Conservation (phyloP, 129 eudicot species). For the Chrysanthemum lavandulifolium region DNA sequence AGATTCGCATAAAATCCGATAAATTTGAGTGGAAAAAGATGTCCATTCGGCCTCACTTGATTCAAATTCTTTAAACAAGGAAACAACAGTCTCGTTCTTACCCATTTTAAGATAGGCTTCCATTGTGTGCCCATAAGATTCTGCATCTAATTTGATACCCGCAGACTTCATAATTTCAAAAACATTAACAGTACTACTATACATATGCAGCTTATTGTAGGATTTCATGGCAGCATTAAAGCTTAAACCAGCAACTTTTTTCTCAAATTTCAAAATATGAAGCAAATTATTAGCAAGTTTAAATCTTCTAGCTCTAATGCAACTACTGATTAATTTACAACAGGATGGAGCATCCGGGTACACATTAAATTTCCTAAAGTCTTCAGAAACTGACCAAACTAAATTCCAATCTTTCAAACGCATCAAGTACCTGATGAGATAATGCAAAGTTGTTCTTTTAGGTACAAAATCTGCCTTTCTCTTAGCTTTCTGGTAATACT, state of each 20-base stretch:
- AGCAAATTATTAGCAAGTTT: constrained; percentile 56
- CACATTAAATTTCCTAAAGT: constrained; percentile 47
- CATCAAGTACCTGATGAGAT: constrained; percentile 62
- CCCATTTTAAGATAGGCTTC: constrained; percentile 73
- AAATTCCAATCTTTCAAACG: constrained; percentile 57
- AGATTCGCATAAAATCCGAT: constrained; percentile 59
- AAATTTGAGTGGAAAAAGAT: constrained; percentile 41
- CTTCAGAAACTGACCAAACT: constrained; percentile 50
- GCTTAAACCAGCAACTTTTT: constrained; percentile 49
- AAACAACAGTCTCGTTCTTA: constrained; percentile 36
- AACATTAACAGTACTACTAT: constrained; percentile 48
- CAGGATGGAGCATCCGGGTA: constrained; percentile 56
- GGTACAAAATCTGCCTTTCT: constrained; percentile 59
- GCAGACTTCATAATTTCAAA: constrained; percentile 57
- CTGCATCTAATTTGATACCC: constrained; percentile 47
- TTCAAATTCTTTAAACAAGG: constrained; percentile 57
- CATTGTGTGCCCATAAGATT: constrained; percentile 62
- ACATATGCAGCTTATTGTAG: constrained; percentile 91
- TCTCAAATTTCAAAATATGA: constrained; percentile 38
- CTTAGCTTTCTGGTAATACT: constrained; percentile 62
- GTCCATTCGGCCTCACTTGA: constrained; percentile 29
- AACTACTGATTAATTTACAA: constrained; percentile 56
- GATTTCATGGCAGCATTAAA: constrained; percentile 76
- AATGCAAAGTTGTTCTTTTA: constrained; percentile 52
- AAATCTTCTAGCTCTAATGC: constrained; percentile 77